Evolutionary conservation across 768 basidiomycete species (phyloP), one percentile per base, ranked within the genome.

Genomic region (Lanmaoa rubissima): DNA sequence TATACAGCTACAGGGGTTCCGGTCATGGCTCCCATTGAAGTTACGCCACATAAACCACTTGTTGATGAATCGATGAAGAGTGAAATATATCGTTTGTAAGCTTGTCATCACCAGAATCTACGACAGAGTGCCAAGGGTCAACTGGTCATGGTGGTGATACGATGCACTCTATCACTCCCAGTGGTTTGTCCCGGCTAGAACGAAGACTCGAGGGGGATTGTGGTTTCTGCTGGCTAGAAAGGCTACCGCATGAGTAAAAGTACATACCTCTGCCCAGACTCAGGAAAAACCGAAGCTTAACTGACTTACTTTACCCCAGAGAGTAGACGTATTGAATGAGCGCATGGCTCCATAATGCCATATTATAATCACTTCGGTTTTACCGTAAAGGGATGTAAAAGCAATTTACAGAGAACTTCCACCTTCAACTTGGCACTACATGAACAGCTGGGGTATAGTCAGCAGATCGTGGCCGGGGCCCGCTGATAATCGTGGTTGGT

Each of bases 401-500:
- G 11, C 6, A 6, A 3, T 54, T 14, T 16, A 21, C 19, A 41
- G 53, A 38, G 42, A 32, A 19, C 19, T n/a, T 35, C 16, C 21
- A 16, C 21, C 11, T 14, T 12, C 16, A 39, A 39, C 48, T 11
- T 26, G 31, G 28, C 14, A 19, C 10, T 8, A 26, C 32, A 13
- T 19, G 26, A 16, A 14, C n/a, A 24, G n/a, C 35, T 31, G 28
- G 19, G 6, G 12, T 8, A 36, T 28, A 5, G 28, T 12, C 32
- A 13, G n/a, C 13, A 5, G 6, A 32, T 34, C 43, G 16, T 8
- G 49, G 17, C 19, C 50, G 9, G 53, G 53, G 36, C 46, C 57
- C 58, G 58, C 34, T 55, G 26, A 41, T 36, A n/a, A 31, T 60
- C 21, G 42, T 12, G 42, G 53, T 31, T 19, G 53, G 42, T 24